These are phyloP conservation scores for Vickermania spadyakhi DNA, from an alignment of 208 protist genomes.

Conservation along the genomic window DNA sequence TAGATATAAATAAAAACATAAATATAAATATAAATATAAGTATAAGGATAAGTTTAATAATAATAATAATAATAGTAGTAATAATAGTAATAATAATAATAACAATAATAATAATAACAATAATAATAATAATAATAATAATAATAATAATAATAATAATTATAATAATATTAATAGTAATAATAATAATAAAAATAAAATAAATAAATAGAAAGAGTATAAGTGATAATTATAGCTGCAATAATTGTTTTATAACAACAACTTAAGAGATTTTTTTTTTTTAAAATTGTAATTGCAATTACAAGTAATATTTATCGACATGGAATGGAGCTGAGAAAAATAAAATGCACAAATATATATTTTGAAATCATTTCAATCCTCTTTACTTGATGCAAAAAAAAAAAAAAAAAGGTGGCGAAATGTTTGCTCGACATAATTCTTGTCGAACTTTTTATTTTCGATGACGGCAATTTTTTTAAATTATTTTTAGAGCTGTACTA, in stretches of 20 bases:
- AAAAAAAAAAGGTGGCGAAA: background rate
- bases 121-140: background rate
- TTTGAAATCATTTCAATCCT: background rate
- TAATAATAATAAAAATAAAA: background rate
- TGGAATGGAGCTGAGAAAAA: no score
- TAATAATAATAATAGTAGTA: background rate
- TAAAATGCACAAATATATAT: no score
- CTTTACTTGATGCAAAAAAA: background rate
- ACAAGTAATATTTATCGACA: background rate
- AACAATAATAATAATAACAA: background rate
- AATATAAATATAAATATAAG: background rate
- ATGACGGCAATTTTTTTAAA: background rate
- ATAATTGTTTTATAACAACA: no score
- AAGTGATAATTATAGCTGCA: background rate
- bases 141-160: constrained; percentile 2
- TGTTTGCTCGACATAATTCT: background rate
- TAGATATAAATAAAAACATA: background rate
- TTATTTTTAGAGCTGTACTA: background rate
- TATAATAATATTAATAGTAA: constrained; percentile 1
- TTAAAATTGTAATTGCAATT: background rate
- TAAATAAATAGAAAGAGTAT: background rate
- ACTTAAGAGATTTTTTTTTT: background rate
- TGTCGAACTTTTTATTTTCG: background rate
- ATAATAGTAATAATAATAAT: constrained; percentile 1
- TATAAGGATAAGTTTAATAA: background rate